Conservation (phyloP, 345 rosid species). For the Eucalyptus cloeziana region DNA sequence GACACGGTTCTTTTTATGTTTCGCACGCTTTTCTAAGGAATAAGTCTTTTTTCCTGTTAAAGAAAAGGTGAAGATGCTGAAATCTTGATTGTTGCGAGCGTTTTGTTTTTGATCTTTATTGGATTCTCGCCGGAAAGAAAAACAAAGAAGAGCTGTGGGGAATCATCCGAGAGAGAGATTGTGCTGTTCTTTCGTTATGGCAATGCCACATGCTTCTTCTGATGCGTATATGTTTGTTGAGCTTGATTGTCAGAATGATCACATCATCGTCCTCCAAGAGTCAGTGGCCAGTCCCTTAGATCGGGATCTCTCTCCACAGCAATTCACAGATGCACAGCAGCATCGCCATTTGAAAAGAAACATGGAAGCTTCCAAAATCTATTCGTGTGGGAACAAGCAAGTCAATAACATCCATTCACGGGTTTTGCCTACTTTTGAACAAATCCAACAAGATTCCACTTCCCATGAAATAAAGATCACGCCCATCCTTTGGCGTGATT, state of each 20-base stretch:
- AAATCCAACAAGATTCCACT: background rate
- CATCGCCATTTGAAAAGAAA: background rate
- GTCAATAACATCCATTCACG: background rate
- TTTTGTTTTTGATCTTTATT: background rate
- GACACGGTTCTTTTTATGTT: background rate
- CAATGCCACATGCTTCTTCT: background rate
- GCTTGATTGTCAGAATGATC: background rate
- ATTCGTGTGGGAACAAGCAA: background rate
- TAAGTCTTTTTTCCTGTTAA: background rate
- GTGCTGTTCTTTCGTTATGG: background rate
- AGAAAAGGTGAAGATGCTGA: background rate
- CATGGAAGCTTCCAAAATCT: background rate
- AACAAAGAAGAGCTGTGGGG: background rate
- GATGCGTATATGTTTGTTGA: background rate
- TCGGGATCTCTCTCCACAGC: background rate
- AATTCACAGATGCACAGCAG: background rate
- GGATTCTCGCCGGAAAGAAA: background rate
- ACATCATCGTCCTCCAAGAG: background rate
- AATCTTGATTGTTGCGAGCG: background rate
- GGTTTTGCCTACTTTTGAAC: background rate
- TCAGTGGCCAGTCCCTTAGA: too few relatives aligned
- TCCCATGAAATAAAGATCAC: background rate
- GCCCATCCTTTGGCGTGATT: background rate
- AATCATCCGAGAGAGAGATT: background rate
- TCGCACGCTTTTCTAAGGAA: background rate